Percentiles rank a stretch among this genome's conserved stretches.
These are phyloP conservation scores for Penicillium griseofulvum DNA, from an alignment of 2,329 filamentous ascomycete genomes.

Conservation along the genomic window DNA sequence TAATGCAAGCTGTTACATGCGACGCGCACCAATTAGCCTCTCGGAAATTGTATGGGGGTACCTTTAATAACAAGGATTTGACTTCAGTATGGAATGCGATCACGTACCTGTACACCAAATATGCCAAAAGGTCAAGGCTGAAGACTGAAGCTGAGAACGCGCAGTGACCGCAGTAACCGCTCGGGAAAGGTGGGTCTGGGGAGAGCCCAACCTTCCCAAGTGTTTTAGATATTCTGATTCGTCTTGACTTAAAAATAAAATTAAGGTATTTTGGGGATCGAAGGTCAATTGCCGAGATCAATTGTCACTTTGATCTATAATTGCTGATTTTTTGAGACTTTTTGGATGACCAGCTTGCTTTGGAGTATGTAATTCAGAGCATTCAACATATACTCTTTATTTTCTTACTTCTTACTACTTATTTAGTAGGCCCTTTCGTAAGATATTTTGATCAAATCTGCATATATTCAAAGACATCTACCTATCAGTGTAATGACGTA, in stretches of 20 bases:
- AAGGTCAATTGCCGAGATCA: constrained; percentile 38
- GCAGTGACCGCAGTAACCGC: constrained; percentile 6
- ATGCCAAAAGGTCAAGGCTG: constrained; percentile 13
- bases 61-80: constrained; percentile 12
- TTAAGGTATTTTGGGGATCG: constrained; percentile 16
- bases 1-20: constrained; percentile 26
- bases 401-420: neutral
- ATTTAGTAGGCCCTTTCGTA: neutral
- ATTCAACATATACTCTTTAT: neutral
- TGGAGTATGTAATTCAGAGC: too few species aligned
- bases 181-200: constrained; percentile 28
- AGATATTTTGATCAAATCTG: too few species aligned
- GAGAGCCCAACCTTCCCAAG: constrained; percentile 22
- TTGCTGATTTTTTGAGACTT: too few species aligned
- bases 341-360: too few species aligned
- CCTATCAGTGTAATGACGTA: neutral
- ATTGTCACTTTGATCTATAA: constrained; percentile 11
- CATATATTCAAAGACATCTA: neutral
- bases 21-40: constrained; percentile 27
- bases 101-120: constrained; percentile 17
- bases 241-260: constrained; percentile 17
- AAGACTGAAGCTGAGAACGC: constrained; percentile 24
- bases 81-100: constrained; percentile 9
- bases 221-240: constrained; percentile 21
- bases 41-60: constrained; percentile 11